Conservation (phyloP, 2,329 filamentous ascomycete genomes). For the Rhynchosporium graminicola region DNA sequence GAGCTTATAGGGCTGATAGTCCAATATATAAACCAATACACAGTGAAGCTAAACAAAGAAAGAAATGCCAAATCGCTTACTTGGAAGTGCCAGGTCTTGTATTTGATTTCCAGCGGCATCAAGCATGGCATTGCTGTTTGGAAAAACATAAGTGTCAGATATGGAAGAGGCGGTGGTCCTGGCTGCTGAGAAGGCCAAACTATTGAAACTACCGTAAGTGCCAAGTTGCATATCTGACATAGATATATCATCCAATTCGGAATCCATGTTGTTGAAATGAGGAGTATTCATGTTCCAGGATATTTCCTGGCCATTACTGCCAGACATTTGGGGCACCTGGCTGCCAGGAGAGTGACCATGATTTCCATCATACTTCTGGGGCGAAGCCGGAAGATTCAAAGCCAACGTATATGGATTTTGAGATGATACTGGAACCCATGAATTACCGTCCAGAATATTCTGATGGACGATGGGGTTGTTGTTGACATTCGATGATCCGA, state of each 20-base stretch:
- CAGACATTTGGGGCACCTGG: conserved; percentile 25
- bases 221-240: conserved; percentile 32
- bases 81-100: conserved; percentile 29
- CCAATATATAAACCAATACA: background rate
- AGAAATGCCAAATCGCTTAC: conserved; percentile 15
- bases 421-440: conserved; percentile 24
- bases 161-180: conserved; percentile 30
- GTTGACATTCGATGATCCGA: conserved; percentile 16
- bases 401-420: conserved; percentile 30
- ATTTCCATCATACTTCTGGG: conserved; percentile 24
- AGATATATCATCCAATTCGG: conserved; percentile 27
- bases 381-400: conserved; percentile 23
- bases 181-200: conserved; percentile 24
- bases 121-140: conserved; percentile 22
- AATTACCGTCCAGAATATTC: conserved; percentile 18
- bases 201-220: conserved; percentile 33
- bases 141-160: conserved; percentile 33
- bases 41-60: background rate
- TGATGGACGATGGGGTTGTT: conserved; percentile 24
- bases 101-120: conserved; percentile 24
- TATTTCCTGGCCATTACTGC: conserved; percentile 23
- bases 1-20: background rate
- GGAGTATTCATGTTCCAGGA: conserved; percentile 28
- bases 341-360: conserved; percentile 24
- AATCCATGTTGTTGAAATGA: conserved; percentile 17